Evolutionary conservation across 2,329 filamentous ascomycete species (phyloP).

Genomic region (Pestalotiopsis sp.): DNA sequence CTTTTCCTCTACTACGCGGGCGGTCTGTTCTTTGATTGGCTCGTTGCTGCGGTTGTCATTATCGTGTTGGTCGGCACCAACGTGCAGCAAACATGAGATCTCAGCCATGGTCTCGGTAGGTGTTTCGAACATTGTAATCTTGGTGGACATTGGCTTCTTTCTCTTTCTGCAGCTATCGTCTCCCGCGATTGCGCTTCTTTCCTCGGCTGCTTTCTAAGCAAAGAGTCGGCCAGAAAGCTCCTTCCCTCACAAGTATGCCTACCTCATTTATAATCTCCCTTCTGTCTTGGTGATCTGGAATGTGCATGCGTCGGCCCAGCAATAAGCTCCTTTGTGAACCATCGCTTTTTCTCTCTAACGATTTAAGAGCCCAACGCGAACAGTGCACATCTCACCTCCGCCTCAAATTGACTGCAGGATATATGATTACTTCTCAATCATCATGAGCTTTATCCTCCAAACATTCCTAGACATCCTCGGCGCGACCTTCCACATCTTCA

Average conservation of each 20-base stretch:
- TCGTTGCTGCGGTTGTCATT: not conserved
- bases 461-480: not conserved
- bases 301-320: not conserved
- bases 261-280: not conserved
- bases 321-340: not conserved
- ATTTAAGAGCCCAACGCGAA: not conserved
- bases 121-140: too few relatives aligned
- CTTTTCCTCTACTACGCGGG: not conserved
- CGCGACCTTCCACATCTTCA: not conserved
- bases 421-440: not conserved
- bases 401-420: not conserved
- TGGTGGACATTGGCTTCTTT: conserved; percentile 33
- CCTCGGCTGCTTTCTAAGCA: not conserved
- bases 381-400: not conserved
- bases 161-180: conserved; percentile 57
- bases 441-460: not conserved
- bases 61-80: not conserved
- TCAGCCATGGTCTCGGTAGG: not conserved
- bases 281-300: not conserved
- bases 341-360: not conserved
- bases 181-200: conserved; percentile 31
- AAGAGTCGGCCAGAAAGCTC: not conserved
- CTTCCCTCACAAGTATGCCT: not conserved
- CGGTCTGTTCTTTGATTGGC: not conserved
- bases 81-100: not conserved